These are phyloP conservation scores for Populus alba DNA, from an alignment of 345 rosid species.

Conservation along the genomic window DNA sequence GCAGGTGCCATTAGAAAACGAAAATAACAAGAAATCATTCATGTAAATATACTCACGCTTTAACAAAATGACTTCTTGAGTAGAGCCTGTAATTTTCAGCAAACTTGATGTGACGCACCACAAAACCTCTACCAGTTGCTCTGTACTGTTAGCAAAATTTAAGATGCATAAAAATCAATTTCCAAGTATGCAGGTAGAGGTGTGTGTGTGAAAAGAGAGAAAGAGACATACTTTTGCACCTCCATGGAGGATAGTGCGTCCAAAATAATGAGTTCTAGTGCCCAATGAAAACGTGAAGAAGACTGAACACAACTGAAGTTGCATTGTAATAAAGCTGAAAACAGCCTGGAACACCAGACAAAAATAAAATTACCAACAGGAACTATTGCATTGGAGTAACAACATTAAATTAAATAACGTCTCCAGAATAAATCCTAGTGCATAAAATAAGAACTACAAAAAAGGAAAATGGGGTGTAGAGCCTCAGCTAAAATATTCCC, in stretches of 20 bases:
- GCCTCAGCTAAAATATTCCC: neutral
- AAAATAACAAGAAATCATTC: neutral
- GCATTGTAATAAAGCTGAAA: constrained; percentile 95
- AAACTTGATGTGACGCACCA: constrained; percentile 94
- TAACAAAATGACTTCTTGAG: constrained; percentile 95
- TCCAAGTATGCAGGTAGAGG: neutral
- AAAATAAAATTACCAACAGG: neutral
- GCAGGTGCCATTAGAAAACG: neutral
- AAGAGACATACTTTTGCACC: constrained; percentile 77
- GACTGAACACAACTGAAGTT: constrained; percentile 92
- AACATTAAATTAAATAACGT: neutral
- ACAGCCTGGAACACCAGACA: constrained; percentile 60
- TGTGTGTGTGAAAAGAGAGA: neutral
- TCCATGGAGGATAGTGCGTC: constrained; percentile 98
- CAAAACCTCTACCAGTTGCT: constrained; percentile 99
- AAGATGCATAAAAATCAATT: constrained; percentile 16
- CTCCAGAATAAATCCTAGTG: neutral
- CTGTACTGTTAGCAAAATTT: constrained; percentile 61
- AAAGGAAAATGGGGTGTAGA: neutral
- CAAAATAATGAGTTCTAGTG: constrained; percentile 97
- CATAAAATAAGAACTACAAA: neutral
- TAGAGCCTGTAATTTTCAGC: constrained; percentile 96
- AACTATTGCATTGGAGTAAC: neutral
- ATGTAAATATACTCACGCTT: constrained; percentile 64
- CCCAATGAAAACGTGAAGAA: constrained; percentile 98